A percentile compares a stretch with the other conserved stretches of the same genome.
Conservation (phyloP, 129 eudicot genomes). For the Daucus carota region DNA sequence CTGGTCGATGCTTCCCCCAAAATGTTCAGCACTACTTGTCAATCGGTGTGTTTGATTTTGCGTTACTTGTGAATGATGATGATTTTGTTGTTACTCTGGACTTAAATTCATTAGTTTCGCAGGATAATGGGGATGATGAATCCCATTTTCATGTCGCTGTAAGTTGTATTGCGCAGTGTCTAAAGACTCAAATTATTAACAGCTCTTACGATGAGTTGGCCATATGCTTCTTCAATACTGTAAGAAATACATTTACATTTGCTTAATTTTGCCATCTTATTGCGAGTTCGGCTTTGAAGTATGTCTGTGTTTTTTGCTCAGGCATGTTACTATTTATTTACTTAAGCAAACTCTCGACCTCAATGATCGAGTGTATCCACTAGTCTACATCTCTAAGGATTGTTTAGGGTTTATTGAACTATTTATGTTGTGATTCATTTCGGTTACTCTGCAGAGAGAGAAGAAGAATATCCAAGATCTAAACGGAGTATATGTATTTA, state of each 20-base stretch:
- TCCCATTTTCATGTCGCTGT: constrained; percentile 75
- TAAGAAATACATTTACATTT: constrained; percentile 25
- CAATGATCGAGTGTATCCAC: too few species aligned
- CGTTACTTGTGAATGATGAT: too few species aligned
- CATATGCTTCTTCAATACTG: constrained; percentile 94
- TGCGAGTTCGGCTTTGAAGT: too few species aligned
- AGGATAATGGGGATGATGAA: constrained; percentile 58
- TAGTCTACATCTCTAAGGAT: not conserved
- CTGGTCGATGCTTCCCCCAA: constrained; percentile 93
- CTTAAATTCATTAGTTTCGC: too few species aligned
- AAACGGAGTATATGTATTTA: constrained; percentile 70
- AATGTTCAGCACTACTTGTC: constrained; percentile 64
- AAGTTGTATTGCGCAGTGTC: constrained; percentile 55
- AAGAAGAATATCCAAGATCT: constrained; percentile 89
- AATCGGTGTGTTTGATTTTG: constrained; percentile 28
- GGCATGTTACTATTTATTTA: too few species aligned
- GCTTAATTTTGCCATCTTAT: too few species aligned
- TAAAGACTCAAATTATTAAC: constrained; percentile 84
- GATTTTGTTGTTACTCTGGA: too few species aligned
- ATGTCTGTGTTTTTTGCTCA: too few species aligned
- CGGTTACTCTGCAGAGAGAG: constrained; percentile 51
- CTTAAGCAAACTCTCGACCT: too few species aligned
- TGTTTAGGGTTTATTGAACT: not conserved
- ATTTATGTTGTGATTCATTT: not conserved
- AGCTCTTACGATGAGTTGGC: constrained; percentile 90